These are phyloP conservation scores for Nitzschia inconspicua DNA, from an alignment of 108 stramenopile species.

Conservation along the genomic window DNA sequence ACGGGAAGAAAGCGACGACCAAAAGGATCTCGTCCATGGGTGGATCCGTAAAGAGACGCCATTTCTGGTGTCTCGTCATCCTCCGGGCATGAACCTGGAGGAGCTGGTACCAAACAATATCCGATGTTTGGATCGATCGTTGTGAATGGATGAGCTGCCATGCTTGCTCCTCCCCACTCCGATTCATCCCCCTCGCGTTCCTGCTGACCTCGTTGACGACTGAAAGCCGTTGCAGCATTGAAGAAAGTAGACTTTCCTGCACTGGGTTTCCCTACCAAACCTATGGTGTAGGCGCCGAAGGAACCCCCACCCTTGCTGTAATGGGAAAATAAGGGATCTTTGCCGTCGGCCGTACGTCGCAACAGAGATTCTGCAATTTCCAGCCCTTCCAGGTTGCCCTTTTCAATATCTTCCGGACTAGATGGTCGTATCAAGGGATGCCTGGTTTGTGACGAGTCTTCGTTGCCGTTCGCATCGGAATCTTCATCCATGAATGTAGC, in stretches of 20 bases:
- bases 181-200: neutral
- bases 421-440: slow-evolving; percentile 16
- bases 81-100: slow-evolving; percentile 67
- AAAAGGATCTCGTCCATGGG: slow-evolving; percentile 68
- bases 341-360: neutral
- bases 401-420: slow-evolving; percentile 36
- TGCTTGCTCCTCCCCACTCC: slow-evolving; percentile 73
- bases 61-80: slow-evolving; percentile 23
- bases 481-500: neutral
- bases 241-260: slow-evolving; percentile 89
- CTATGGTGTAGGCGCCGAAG: slow-evolving; percentile 48
- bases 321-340: neutral
- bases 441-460: neutral
- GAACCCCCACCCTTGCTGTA: slow-evolving; percentile 27
- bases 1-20: slow-evolving; percentile 80
- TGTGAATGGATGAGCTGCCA: slow-evolving; percentile 92
- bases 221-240: slow-evolving; percentile 83
- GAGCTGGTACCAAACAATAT: slow-evolving; percentile 71
- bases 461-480: neutral
- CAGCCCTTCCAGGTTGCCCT: slow-evolving; percentile 55
- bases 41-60: slow-evolving; percentile 43
- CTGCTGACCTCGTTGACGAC: slow-evolving; percentile 59
- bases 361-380: slow-evolving; percentile 38
- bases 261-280: slow-evolving; percentile 82
- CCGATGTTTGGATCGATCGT: slow-evolving; percentile 94